Conservation (phyloP, 2,329 filamentous ascomycete species). For the Trichophyton simii region DNA sequence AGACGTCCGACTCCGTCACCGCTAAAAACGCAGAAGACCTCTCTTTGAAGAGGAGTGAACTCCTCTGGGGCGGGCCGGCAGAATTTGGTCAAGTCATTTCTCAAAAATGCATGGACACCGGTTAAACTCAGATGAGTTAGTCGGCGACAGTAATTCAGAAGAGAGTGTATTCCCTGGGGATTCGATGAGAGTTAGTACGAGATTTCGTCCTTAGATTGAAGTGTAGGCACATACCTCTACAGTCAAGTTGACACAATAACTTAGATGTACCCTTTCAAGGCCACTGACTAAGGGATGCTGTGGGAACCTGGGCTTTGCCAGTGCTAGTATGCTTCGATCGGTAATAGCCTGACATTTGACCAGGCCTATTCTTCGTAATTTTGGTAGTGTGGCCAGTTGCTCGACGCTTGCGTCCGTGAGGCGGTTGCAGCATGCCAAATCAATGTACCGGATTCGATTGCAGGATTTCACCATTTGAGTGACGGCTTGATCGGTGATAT, state of each 20-base stretch:
- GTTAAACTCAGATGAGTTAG: slow-evolving; percentile 91
- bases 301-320: slow-evolving; percentile 53
- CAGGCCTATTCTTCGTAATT: slow-evolving; percentile 83
- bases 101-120: slow-evolving; percentile 79
- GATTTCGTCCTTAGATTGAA: neutral
- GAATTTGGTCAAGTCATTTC: slow-evolving; percentile 69
- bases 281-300: slow-evolving; percentile 51
- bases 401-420: slow-evolving; percentile 79
- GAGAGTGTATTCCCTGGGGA: slow-evolving; percentile 66
- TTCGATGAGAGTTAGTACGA: slow-evolving; percentile 15
- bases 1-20: slow-evolving; percentile 68
- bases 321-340: slow-evolving; percentile 71
- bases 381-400: slow-evolving; percentile 73
- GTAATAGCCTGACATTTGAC: slow-evolving; percentile 91
- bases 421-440: slow-evolving; percentile 84
- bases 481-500: slow-evolving; percentile 83
- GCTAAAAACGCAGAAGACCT: slow-evolving; percentile 96
- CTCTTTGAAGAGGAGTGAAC: slow-evolving; percentile 88
- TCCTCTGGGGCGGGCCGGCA: slow-evolving; percentile 79
- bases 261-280: slow-evolving; percentile 86
- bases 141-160: slow-evolving; percentile 82
- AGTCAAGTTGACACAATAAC: slow-evolving; percentile 80
- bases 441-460: slow-evolving; percentile 93
- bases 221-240: slow-evolving; percentile 47
- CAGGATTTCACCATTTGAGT: slow-evolving; percentile 71